phyloP scores from a whole-genome alignment of 371 early-diverging fungal species.

The Coemansia sp. region DNA sequence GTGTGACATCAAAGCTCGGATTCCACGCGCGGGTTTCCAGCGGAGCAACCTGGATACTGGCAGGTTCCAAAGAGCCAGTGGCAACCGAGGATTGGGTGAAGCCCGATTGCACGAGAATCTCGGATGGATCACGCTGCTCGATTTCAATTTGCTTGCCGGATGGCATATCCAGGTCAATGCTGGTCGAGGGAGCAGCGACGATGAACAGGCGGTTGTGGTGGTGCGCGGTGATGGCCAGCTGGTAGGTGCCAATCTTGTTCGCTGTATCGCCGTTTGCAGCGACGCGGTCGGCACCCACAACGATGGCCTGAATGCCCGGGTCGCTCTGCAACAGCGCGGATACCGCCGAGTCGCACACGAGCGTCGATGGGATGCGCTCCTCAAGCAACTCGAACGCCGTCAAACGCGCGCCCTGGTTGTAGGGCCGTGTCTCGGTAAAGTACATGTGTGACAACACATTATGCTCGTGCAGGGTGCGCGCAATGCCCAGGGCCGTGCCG shows the following conservation, averaged over 20 bases:
- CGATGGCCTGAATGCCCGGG: slow-evolving; percentile 68
- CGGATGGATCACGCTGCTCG: slow-evolving; percentile 79
- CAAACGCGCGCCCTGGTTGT: slow-evolving; percentile 94
- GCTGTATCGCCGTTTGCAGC: slow-evolving; percentile 97
- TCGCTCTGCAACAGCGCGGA: slow-evolving; percentile 71
- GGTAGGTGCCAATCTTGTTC: slow-evolving; percentile 98
- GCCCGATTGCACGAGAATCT: slow-evolving; percentile 75
- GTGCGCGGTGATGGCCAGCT: slow-evolving; percentile 86
- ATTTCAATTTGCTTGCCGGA: slow-evolving; percentile 80
- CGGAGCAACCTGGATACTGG: slow-evolving; percentile 79
- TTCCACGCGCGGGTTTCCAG: slow-evolving; percentile 90
- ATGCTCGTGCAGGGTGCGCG: slow-evolving; percentile 69
- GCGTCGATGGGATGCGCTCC: slow-evolving; percentile 87
- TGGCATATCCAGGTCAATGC: slow-evolving; percentile 74
- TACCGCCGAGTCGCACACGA: slow-evolving; percentile 92
- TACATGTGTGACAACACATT: slow-evolving; percentile 72
- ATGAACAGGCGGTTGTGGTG: slow-evolving; percentile 86
- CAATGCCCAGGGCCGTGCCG: slow-evolving; percentile 88
- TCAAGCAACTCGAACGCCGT: slow-evolving; percentile 95
- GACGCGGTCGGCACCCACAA: slow-evolving; percentile 97
- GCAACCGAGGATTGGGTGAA: slow-evolving; percentile 48
- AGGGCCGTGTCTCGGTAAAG: slow-evolving; percentile 97
- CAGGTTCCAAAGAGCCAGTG: slow-evolving; percentile 12
- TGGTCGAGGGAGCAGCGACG: slow-evolving; percentile 93
- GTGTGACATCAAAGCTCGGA: slow-evolving; percentile 95